Evolutionary conservation across 2,329 filamentous ascomycete genomes (phyloP).

Genomic region (Trichoderma sp.): DNA sequence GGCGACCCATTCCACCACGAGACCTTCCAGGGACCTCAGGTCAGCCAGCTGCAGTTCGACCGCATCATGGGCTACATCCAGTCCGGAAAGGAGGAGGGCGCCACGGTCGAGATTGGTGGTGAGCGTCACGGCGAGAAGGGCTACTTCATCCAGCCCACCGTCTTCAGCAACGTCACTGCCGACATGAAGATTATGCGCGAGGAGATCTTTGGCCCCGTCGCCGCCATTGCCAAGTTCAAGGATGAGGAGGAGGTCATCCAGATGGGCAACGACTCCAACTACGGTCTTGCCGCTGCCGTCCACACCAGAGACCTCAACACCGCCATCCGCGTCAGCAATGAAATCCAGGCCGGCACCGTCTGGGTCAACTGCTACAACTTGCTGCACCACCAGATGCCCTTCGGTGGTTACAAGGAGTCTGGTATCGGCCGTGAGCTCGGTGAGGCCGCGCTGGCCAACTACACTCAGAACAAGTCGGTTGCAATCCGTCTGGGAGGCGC

Average conservation of each 20-base stretch:
- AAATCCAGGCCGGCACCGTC: constrained; percentile 66
- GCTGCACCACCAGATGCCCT: constrained; percentile 63
- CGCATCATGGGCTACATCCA: constrained; percentile 84
- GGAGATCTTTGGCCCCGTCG: constrained; percentile 90
- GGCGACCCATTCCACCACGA: constrained; percentile 76
- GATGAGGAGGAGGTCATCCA: constrained; percentile 74
- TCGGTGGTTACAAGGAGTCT: constrained; percentile 75
- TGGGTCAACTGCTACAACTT: constrained; percentile 67
- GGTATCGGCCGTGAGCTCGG: constrained; percentile 77
- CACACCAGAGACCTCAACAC: constrained; percentile 83
- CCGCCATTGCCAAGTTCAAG: constrained; percentile 82
- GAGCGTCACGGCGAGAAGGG: constrained; percentile 67
- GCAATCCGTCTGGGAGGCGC: constrained; percentile 42
- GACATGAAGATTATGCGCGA: constrained; percentile 92
- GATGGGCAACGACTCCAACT: constrained; percentile 71
- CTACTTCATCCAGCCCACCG: constrained; percentile 89
- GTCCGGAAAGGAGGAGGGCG: constrained; percentile 59
- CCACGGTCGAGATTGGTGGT: constrained; percentile 56
- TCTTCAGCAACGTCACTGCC: constrained; percentile 76
- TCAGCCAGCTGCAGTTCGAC: constrained; percentile 82
- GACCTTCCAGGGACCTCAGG: constrained; percentile 87
- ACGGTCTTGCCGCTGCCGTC: constrained; percentile 79
- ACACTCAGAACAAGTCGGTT: constrained; percentile 68
- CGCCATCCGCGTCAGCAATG: constrained; percentile 74
- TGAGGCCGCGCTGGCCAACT: constrained; percentile 64